phyloP scores from a whole-genome alignment of 805 yeast species.

The Monosporozyma unispora region DNA sequence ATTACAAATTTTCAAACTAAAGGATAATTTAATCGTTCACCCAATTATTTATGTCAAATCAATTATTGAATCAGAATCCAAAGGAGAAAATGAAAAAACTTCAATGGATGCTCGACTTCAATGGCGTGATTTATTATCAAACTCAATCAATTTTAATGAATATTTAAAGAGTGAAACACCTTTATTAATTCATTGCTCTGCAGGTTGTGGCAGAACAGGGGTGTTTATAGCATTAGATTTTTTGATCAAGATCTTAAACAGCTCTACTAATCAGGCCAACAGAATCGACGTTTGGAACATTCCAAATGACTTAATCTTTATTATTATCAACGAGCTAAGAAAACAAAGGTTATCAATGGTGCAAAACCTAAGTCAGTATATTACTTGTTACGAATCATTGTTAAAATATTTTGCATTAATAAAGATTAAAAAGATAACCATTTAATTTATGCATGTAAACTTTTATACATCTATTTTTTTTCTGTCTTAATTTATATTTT shows the following conservation, averaged over 20 bases:
- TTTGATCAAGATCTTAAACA: constrained; percentile 30
- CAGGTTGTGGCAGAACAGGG: constrained; percentile 96
- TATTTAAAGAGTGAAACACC: constrained; percentile 30
- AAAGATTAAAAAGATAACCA: constrained; percentile 4
- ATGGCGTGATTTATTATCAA: constrained; percentile 1
- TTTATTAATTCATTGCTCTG: constrained; percentile 79
- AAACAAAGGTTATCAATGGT: constrained; percentile 72
- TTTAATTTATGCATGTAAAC: not conserved
- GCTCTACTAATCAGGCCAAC: constrained; percentile 25
- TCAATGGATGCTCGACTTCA: not conserved
- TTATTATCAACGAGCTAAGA: constrained; percentile 53
- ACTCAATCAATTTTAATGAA: not conserved
- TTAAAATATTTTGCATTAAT: constrained; percentile 23
- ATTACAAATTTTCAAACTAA: constrained; percentile 25
- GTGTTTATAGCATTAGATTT: constrained; percentile 67
- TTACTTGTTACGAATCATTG: constrained; percentile 57
- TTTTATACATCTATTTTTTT: not conserved
- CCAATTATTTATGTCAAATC: constrained; percentile 4
- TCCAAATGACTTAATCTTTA: constrained; percentile 47
- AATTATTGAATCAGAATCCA: not conserved
- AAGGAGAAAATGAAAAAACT: not conserved
- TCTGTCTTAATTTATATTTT: not conserved
- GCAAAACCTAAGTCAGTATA: constrained; percentile 62
- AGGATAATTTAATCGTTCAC: constrained; percentile 14
- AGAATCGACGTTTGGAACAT: constrained; percentile 35